Evolutionary conservation across 139 green algal species (phyloP), one percentile per base, ranked within the genome.

Genomic region (Chlorella sp.): DNA sequence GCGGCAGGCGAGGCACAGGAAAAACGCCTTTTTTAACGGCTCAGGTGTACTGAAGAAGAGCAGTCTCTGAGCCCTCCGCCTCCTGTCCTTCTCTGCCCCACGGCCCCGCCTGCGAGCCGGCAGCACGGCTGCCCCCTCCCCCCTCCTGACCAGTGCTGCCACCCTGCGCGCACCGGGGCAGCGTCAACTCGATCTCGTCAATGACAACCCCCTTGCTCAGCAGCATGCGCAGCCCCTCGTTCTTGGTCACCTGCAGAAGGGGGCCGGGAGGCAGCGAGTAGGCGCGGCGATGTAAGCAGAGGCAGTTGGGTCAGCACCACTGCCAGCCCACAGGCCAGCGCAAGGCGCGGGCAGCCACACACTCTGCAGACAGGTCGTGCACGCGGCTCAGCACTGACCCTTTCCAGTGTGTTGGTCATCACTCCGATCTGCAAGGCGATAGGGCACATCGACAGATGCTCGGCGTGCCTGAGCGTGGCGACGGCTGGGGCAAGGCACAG

Each of bases 351-450:
- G n/a, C n/a, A n/a, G n/a, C n/a, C 53, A 61, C 53, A 35, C 31
- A 31, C 58, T 8, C 6, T 65, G 2, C 56, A 2, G 31, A 1
- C 33, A 2, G 7, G 53, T 29, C 19, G 53, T 19, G 29, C 29
- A n/a, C 11, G 21, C 15, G 40, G 15, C 36, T 48, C 2, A n/a
- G 3, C 61, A 4, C 53, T 48, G 33, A 87, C 82, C 67, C 60
- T 85, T 8, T 75, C 72, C 19, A 81, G 69, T 2, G 79, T 58
- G 21, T 88, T 77, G 17, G 35, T 62, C 85, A 90, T 90, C 31
- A 90, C 56, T 40, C 61, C 76, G 45, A 86, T 86, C 2, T 88
- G 71, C 63, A 85, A 71, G 68, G 87, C 90, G n/a, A 90, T 67
- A 11, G 90, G 75, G 2, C 90, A 73, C 56, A 85, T 80, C 48